Evolutionary conservation across 176 grass and related monocot genomes (phyloP).

Genomic region (Oryza glaberrima): DNA sequence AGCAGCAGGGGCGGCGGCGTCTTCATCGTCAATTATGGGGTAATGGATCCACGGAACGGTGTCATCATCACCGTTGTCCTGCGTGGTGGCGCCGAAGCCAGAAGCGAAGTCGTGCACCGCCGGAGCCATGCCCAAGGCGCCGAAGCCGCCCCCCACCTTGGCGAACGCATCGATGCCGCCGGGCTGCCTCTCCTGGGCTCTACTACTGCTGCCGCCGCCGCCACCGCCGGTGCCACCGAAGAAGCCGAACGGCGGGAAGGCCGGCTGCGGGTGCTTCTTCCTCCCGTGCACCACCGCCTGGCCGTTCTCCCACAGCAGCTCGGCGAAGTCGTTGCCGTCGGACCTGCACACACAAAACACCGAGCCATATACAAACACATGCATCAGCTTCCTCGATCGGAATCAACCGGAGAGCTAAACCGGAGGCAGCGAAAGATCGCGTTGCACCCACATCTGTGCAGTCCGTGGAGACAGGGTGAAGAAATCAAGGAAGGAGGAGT

Average conservation of each 20-base stretch:
- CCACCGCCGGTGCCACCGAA: too few relatives aligned
- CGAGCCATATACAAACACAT: neutral
- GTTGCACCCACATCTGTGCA: conserved; percentile 46
- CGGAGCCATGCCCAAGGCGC: conserved; percentile 16
- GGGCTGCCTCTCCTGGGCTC: conserved; percentile 39
- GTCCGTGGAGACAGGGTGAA: neutral
- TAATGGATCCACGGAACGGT: conserved; percentile 53
- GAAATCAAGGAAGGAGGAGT: conserved; percentile 4
- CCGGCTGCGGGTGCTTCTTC: conserved; percentile 34
- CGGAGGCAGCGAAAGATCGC: neutral
- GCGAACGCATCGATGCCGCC: neutral
- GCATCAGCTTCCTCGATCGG: conserved; percentile 21
- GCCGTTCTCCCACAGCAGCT: conserved; percentile 66
- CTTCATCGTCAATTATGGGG: conserved; percentile 46
- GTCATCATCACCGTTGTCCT: conserved; percentile 43
- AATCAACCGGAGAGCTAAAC: neutral
- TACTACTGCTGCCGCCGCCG: conserved; percentile 25
- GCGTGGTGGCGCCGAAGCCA: conserved; percentile 21
- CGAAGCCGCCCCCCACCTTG: conserved; percentile 31
- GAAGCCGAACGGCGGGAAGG: conserved; percentile 48
- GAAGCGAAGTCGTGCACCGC: conserved; percentile 32
- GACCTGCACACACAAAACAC: conserved; percentile 30
- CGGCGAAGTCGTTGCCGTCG: conserved; percentile 47
- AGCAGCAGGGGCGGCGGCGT: conserved; percentile 23
- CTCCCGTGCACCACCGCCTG: conserved; percentile 50